Conservation (phyloP, 495 filamentous ascomycete species). For the Penicillium subrubescens region DNA sequence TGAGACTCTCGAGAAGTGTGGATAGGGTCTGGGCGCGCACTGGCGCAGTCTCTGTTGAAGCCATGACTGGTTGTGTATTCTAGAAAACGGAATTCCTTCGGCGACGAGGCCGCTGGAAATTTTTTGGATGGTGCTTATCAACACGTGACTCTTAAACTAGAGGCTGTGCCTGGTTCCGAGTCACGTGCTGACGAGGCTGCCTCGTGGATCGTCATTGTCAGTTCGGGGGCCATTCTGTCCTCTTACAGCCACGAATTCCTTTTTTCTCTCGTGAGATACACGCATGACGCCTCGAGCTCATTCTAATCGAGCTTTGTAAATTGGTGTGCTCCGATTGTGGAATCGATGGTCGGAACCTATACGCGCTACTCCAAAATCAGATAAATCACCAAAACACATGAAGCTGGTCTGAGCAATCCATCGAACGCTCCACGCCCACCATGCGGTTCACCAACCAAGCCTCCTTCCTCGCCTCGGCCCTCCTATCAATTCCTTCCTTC, state of each 20-base stretch:
- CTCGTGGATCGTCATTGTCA: slow-evolving; percentile 11
- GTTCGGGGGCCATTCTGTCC: slow-evolving; percentile 15
- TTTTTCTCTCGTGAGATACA: neutral
- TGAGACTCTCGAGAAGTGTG: slow-evolving; percentile 63
- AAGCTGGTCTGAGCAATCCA: slow-evolving; percentile 16
- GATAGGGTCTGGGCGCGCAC: slow-evolving; percentile 41
- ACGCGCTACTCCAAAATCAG: neutral
- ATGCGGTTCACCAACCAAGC: slow-evolving; percentile 44
- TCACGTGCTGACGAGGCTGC: slow-evolving; percentile 12
- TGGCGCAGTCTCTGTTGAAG: slow-evolving; percentile 29
- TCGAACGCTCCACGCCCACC: slow-evolving; percentile 24
- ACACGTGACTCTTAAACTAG: slow-evolving; percentile 33
- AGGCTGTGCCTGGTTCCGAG: neutral
- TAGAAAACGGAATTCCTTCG: neutral
- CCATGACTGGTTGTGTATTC: slow-evolving; percentile 23
- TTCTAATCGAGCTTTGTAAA: neutral
- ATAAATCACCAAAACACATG: slow-evolving; percentile 10
- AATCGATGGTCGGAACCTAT: neutral
- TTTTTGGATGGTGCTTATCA: slow-evolving; percentile 37
- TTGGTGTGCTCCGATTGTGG: slow-evolving; percentile 5
- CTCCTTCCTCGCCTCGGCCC: slow-evolving; percentile 29
- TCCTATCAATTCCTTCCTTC: slow-evolving; percentile 46
- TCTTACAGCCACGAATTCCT: slow-evolving; percentile 3
- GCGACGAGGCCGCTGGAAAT: slow-evolving; percentile 25
- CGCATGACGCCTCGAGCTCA: neutral